Percentiles rank a stretch among this genome's conserved stretches.
These are phyloP conservation scores for Torulaspora delbrueckii DNA, from an alignment of 805 yeast species.

Conservation along the genomic window DNA sequence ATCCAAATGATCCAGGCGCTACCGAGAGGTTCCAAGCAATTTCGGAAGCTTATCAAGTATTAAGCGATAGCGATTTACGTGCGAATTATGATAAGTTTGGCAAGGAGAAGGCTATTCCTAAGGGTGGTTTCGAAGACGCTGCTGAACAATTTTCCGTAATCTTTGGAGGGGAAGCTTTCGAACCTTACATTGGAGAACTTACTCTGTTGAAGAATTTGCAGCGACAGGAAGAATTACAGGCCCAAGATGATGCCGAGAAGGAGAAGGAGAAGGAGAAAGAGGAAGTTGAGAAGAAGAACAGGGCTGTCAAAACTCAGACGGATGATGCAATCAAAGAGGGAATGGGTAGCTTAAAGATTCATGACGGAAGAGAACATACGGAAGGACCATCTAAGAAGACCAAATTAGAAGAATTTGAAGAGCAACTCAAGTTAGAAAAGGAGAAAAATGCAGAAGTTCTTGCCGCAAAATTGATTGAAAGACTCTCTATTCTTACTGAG, in stretches of 20 bases:
- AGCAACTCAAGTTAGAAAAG: conserved; percentile 65
- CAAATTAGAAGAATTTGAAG: conserved; percentile 59
- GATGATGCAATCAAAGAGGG: conserved; percentile 4
- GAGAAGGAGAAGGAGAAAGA: conserved; percentile 31
- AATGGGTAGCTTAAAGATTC: conserved; percentile 8
- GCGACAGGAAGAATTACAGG: conserved; percentile 50
- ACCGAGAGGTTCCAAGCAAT: conserved; percentile 60
- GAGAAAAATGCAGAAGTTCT: conserved; percentile 61
- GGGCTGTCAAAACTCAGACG: conserved; percentile 3
- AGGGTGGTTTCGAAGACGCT: conserved; percentile 72
- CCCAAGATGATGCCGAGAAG: conserved; percentile 42
- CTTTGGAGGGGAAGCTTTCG: conserved; percentile 88
- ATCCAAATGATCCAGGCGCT: conserved; percentile 70
- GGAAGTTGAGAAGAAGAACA: conserved; percentile 6
- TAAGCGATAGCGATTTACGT: conserved; percentile 60
- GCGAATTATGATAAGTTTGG: conserved; percentile 71
- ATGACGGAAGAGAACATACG: conserved; percentile 26
- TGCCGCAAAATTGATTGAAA: conserved; percentile 50
- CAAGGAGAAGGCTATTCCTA: conserved; percentile 63
- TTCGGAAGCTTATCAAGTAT: conserved; percentile 72
- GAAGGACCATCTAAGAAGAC: conserved; percentile 41
- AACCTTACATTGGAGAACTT: conserved; percentile 82
- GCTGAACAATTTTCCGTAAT: conserved; percentile 63
- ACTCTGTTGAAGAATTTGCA: conserved; percentile 72
- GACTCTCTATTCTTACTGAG: conserved; percentile 53